Base-by-base conservation (phyloP, 148 eudicot species). In the Persicaria tinctoria region DNA sequence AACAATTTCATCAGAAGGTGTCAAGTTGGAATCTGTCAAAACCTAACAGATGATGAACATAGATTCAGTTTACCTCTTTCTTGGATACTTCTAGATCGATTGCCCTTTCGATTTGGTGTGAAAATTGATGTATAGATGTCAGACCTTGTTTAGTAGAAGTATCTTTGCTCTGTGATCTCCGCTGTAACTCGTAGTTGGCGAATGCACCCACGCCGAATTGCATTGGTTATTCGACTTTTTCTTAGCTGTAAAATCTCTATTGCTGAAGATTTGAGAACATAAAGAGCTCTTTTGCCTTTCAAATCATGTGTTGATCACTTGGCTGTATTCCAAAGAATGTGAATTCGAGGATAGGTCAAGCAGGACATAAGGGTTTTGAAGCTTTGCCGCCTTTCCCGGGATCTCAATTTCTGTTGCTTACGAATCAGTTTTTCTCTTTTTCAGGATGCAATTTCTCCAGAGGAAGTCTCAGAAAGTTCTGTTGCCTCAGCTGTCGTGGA, bases 391-490 rank as follows among this genome's bases (percentile, higher is more conserved):
- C 41, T 32, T 32, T 32, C 41, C 41, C 41, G 41, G 41, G 41
- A 32, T 32, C 70, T 41, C 70, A 66, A 41, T 44, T 41, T 13
- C 5, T 14, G 48, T 1, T 66, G 70, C 70, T 66, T 41, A 66
- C 44, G 1, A 66, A 41, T 4, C n/a, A 12, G 54, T 23, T 51
- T 17, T 12, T 77, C 5, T 48, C 4, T 80, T 8, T 75, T 50
- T 72, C 80, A 91, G 97, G 90, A 78, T 63, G 74, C 74, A 51
- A 87, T 80, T 74, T 80, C 89, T 44, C 80, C 84, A 20, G 90
- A 83, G 50, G 80, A 83, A 62, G 79, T 82, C 27, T 75, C 86
- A 23, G 90, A 85, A 49, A 73, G 18, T 51, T 45, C 80, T 47
- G 72, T 64, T 8, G 78, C 71, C 20, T 66, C 86, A 73, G 66